Base-by-base conservation (phyloP, 164 flowering plant genomes). In the Kalanchoe fedtschenkoi region DNA sequence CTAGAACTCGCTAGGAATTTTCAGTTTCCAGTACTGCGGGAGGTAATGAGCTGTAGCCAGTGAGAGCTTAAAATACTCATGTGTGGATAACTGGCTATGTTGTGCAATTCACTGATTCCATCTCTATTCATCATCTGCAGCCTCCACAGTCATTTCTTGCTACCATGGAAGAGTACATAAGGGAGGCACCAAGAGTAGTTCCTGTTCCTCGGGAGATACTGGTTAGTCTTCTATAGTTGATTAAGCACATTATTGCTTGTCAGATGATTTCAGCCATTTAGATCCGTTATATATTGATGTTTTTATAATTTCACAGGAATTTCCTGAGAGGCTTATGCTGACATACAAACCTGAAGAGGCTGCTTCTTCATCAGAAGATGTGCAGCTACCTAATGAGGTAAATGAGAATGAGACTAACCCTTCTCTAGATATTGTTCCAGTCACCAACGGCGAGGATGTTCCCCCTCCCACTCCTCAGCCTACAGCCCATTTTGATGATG, bases 121-220 rank as follows among this genome's bases (percentile, higher is more conserved):
- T 24, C 6, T n/a, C 21, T n/a, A 7, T n/a, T 44, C 24, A 10
- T 44, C 51, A 58, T 73, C 60, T 75, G 32, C 83, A 95, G 99
- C 97, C 99, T 68, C 99, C 99, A 69, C 96, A 91, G 65, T 83
- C 95, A 5, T 95, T 95, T 72, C 89, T 95, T 64, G 79, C 74
- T 24, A 95, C 99, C 60, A 95, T 95, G 99, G 99, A 95, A 69
- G 99, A 95, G 77, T 95, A 95, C 69, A 91, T 95, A 53, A 83
- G 76, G 71, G 99, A 95, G 70, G 99, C 99, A 55, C 99, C 99
- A 22, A 74, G 95, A 21, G 67, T 86, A 77, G 99, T 95, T 70
- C 56, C 84, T 70, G 85, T 76, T 69, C 83, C 90, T 29, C 77
- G 47, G 58, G 88, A 85, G 61, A 81, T 82, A 68, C 67, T 91